Evolutionary conservation across 129 eudicot genomes (phyloP).

Genomic region (Tagetes erecta): DNA sequence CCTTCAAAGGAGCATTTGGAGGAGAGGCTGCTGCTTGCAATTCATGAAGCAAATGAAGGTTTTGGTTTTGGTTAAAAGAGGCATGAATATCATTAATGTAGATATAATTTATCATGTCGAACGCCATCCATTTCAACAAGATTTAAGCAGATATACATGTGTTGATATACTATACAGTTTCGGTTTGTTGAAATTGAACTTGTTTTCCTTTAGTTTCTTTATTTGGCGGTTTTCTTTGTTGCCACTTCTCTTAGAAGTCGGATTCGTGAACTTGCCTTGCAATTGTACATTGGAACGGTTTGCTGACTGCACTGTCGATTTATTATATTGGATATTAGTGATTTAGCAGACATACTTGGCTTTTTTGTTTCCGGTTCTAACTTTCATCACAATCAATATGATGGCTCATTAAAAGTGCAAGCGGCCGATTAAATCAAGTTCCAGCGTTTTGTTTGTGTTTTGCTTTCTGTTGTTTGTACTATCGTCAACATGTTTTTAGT

Average conservation of each 20-base stretch:
- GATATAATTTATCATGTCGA: slow-evolving; percentile 41
- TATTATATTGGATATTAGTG: slow-evolving; percentile 30
- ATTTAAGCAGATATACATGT: slow-evolving; percentile 37
- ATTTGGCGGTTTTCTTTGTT: slow-evolving; percentile 31
- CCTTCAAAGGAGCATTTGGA: slow-evolving; percentile 85
- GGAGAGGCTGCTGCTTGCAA: slow-evolving; percentile 89
- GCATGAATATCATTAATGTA: slow-evolving; percentile 34
- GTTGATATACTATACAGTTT: slow-evolving; percentile 53
- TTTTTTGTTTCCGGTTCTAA: not conserved
- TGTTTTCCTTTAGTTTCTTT: not conserved
- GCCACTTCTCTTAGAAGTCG: slow-evolving; percentile 31
- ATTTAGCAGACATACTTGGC: slow-evolving; percentile 9
- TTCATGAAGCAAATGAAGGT: slow-evolving; percentile 97
- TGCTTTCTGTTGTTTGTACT: too few species aligned
- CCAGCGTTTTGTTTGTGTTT: too few species aligned
- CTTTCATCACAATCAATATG: not conserved
- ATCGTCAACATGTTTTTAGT: too few species aligned
- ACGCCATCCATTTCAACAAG: slow-evolving; percentile 21
- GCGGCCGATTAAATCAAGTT: too few species aligned
- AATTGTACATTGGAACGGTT: slow-evolving; percentile 40
- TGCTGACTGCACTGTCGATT: not conserved
- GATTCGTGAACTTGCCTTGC: slow-evolving; percentile 18
- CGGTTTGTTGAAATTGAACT: slow-evolving; percentile 29
- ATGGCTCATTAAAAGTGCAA: slow-evolving; percentile 3
- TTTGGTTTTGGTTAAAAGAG: slow-evolving; percentile 83